These are phyloP conservation scores for Podospora australis DNA, from an alignment of 495 filamentous ascomycete genomes.

Conservation along the genomic window DNA sequence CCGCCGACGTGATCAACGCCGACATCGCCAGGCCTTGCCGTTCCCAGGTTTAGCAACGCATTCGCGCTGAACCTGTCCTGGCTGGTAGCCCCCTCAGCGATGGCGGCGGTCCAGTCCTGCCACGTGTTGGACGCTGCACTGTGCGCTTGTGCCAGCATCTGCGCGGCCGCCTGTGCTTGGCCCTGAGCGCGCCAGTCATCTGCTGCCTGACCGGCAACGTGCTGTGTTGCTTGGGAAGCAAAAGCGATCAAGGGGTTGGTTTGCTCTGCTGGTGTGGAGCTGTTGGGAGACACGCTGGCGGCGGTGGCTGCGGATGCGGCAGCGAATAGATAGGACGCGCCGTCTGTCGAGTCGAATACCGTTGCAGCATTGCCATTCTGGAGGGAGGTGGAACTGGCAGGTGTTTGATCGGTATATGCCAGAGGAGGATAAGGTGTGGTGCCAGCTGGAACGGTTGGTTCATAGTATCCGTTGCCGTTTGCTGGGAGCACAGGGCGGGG, in stretches of 20 bases:
- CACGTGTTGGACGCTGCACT: constrained; percentile 31
- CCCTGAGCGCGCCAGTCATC: constrained; percentile 24
- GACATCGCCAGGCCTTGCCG: constrained; percentile 16
- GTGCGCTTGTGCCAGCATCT: constrained; percentile 18
- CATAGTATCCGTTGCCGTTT: constrained; percentile 25
- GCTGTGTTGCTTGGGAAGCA: constrained; percentile 31
- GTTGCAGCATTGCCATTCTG: constrained; percentile 23
- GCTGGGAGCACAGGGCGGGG: constrained; percentile 1
- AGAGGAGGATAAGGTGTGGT: constrained; percentile 20
- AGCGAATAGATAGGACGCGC: constrained; percentile 19
- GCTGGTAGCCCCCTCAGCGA: constrained; percentile 22
- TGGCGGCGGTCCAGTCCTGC: constrained; percentile 43
- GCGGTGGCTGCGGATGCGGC: constrained; percentile 11
- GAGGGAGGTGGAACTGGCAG: constrained; percentile 6
- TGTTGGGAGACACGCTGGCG: neutral
- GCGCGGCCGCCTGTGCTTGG: constrained; percentile 10
- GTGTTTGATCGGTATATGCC: constrained; percentile 11
- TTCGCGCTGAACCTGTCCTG: constrained; percentile 41
- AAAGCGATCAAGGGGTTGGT: constrained; percentile 29
- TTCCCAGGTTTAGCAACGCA: constrained; percentile 36
- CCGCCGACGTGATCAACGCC: constrained; percentile 16
- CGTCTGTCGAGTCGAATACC: constrained; percentile 13
- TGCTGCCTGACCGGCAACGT: constrained; percentile 21
- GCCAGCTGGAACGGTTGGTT: constrained; percentile 7
- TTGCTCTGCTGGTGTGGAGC: constrained; percentile 6